Evolutionary conservation across 768 basidiomycete species (phyloP).

Genomic region (Serpula lacrymans): DNA sequence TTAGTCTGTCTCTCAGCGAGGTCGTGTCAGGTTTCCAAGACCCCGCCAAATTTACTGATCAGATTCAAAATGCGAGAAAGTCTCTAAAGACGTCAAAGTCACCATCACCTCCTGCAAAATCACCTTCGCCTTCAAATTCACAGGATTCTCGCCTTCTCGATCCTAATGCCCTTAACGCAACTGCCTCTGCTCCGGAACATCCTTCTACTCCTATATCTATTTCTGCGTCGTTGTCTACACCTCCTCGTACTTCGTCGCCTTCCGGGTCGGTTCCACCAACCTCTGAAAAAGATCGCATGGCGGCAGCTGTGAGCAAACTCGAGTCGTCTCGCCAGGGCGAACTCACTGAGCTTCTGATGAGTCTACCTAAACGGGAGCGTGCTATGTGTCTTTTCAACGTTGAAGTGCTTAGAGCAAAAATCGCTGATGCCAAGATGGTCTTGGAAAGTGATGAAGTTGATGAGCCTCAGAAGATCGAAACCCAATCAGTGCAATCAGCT

Average conservation of each 20-base stretch:
- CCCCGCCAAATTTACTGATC: conserved; percentile 58
- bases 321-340: conserved; percentile 59
- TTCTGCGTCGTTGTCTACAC: conserved; percentile 70
- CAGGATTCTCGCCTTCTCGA: conserved; percentile 74
- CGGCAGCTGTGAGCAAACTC: conserved; percentile 59
- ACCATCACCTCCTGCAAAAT: conserved; percentile 45
- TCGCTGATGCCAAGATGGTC: conserved; percentile 79
- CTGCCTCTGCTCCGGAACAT: conserved; percentile 87
- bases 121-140: conserved; percentile 52
- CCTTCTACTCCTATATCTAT: conserved; percentile 84
- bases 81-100: conserved; percentile 32
- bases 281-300: conserved; percentile 75
- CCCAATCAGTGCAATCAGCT: conserved; percentile 17
- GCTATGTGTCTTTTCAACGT: conserved; percentile 89
- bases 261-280: conserved; percentile 54
- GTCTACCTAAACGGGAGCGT: conserved; percentile 82
- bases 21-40: conserved; percentile 77
- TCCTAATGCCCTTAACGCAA: conserved; percentile 59
- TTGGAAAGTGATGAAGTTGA: conserved; percentile 70
- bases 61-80: conserved; percentile 45
- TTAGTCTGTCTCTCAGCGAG: conserved; percentile 67
- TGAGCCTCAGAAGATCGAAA: conserved; percentile 28
- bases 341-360: conserved; percentile 79
- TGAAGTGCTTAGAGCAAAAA: conserved; percentile 72
- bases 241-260: conserved; percentile 82